phyloP scores from a whole-genome alignment of 2,329 filamentous ascomycete genomes.

The Xylariaceae sp. region DNA sequence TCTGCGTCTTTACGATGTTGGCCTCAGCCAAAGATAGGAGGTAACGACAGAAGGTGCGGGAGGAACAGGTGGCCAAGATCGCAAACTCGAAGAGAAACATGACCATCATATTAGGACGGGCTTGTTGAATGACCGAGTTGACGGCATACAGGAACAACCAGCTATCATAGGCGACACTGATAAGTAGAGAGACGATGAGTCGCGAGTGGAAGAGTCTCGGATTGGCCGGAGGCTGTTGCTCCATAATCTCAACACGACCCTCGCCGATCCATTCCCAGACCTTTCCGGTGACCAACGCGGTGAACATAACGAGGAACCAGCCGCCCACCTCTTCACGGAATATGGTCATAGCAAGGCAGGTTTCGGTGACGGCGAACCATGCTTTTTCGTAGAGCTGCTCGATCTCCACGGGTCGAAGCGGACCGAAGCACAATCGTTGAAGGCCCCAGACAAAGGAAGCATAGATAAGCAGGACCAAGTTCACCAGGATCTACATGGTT shows the following conservation, averaged over 20 bases:
- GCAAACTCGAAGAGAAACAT: slow-evolving; percentile 99
- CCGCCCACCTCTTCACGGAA: slow-evolving; percentile 92
- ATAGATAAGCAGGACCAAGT: slow-evolving; percentile 78
- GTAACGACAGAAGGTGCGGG: slow-evolving; percentile 76
- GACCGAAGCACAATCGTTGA: slow-evolving; percentile 85
- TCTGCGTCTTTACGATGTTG: slow-evolving; percentile 69
- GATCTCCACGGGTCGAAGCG: slow-evolving; percentile 85
- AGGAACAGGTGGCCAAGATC: slow-evolving; percentile 72
- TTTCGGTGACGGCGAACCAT: slow-evolving; percentile 98
- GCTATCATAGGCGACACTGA: slow-evolving; percentile 75
- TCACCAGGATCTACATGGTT: slow-evolving; percentile 69
- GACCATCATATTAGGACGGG: slow-evolving; percentile 97
- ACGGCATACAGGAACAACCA: slow-evolving; percentile 78
- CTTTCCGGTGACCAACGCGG: slow-evolving; percentile 84
- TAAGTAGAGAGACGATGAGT: slow-evolving; percentile 68
- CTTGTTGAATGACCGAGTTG: slow-evolving; percentile 76
- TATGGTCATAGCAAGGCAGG: slow-evolving; percentile 94
- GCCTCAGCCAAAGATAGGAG: slow-evolving; percentile 72
- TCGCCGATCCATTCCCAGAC: slow-evolving; percentile 99
- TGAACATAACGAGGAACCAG: slow-evolving; percentile 96
- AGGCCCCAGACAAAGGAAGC: slow-evolving; percentile 78
- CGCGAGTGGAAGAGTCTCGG: slow-evolving; percentile 82
- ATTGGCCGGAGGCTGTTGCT: slow-evolving; percentile 90
- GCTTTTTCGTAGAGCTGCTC: slow-evolving; percentile 96
- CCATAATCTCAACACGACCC: slow-evolving; percentile 85